Evolutionary conservation across 805 yeast species (phyloP), one percentile per base, ranked within the genome.

Genomic region (Candida hungchunana): DNA sequence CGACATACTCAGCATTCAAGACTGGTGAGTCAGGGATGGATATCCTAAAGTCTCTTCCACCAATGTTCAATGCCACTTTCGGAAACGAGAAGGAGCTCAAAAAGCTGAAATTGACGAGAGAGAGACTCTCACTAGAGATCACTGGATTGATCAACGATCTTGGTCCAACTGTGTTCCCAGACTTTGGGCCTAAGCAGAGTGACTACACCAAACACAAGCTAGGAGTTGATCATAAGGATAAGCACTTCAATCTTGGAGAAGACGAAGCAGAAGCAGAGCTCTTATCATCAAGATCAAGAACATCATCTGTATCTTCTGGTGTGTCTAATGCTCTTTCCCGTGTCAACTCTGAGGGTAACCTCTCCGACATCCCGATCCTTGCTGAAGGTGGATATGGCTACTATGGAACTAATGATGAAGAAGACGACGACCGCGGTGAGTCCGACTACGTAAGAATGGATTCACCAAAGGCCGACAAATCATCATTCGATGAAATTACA

Each of bases 1-100:
- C 87, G 12, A 83, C 96, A 0, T 90, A 83, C 56, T 77, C 95
- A 17, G 94, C 97, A 4, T 70, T 90, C 47, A 70, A 82, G 23
- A 77, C 89, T 26, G 97, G 97, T 35, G 98, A 90, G 58, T 79
- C 78, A 41, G 97, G 97, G 14, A 68, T 84, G 75, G 97, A 89
- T 58, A 66, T 84, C 32, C 73, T 82, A 56, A 86, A 87, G 55
- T 78, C 90, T 7, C 62, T 89, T 39, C 71, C 86, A 41, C 96
- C 97, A 1, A 62, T 89, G 24, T 77, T 63, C 27, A 53, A 59
- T 13, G 58, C 70, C 4, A 49, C 63, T 15, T 56, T 64, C 26
- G 66, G 63, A 18, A 66, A 69, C n/a, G 53, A 56, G 24, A 62
- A 64, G 29, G 61, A 70, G 26, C 55, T 77, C 11, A 58, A 58